These are phyloP conservation scores for Zymoseptoria ardabiliae DNA, from an alignment of 2,329 filamentous ascomycete genomes.

Conservation along the genomic window DNA sequence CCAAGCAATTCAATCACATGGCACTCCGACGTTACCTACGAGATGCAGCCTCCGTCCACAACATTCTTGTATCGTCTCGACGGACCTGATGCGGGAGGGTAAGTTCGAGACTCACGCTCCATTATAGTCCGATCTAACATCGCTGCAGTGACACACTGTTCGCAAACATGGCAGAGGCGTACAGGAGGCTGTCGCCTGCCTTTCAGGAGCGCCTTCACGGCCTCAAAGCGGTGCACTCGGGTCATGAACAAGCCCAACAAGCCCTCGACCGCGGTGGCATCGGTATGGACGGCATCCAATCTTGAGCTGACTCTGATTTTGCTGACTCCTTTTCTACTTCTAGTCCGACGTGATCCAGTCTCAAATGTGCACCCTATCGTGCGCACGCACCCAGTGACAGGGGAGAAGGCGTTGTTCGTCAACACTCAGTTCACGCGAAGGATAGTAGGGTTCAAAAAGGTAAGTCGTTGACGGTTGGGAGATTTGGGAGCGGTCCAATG, in stretches of 20 bases:
- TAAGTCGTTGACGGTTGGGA: not conserved
- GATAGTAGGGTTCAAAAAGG: conserved; percentile 73
- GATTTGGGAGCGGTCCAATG: too few species aligned
- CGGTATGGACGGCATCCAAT: conserved; percentile 22
- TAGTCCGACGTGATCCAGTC: conserved; percentile 63
- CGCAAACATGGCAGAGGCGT: conserved; percentile 70
- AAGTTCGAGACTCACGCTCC: conserved; percentile 73
- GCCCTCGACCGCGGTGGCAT: conserved; percentile 61
- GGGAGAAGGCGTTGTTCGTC: conserved; percentile 75
- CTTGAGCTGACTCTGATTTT: not conserved
- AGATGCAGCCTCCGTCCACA: conserved; percentile 79
- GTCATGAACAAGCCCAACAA: conserved; percentile 66
- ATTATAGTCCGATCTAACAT: conserved; percentile 49
- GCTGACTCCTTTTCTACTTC: not conserved
- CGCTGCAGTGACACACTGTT: conserved; percentile 66
- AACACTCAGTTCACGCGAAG: conserved; percentile 79
- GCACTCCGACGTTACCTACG: conserved; percentile 86
- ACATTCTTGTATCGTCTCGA: conserved; percentile 88
- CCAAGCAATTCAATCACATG: conserved; percentile 60
- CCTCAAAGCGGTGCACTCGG: conserved; percentile 72
- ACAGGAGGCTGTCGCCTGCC: conserved; percentile 67
- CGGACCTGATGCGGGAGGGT: conserved; percentile 62
- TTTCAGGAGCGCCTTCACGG: conserved; percentile 78
- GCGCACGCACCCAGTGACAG: conserved; percentile 69
- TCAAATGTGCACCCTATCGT: conserved; percentile 69